Percentiles rank a stretch among this genome's conserved stretches.
Evolutionary conservation across 352 stramenopile species (phyloP).

Genomic region (Phytophthora constricta): DNA sequence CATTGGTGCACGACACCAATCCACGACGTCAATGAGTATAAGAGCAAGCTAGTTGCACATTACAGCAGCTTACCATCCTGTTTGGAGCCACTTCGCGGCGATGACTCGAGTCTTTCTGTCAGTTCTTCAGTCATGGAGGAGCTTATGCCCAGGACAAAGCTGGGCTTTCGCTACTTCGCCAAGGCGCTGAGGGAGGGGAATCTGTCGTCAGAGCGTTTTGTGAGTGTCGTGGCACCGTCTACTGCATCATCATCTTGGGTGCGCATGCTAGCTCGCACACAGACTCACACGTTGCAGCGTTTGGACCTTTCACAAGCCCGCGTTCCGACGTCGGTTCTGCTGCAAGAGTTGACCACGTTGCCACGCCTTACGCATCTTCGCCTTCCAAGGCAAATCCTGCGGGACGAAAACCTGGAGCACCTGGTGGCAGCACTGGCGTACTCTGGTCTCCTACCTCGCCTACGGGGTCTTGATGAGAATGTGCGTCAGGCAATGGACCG

Average conservation of each 20-base stretch:
- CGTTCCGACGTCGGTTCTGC: conserved; percentile 66
- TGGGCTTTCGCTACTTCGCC: conserved; percentile 56
- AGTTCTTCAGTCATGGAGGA: conserved; percentile 27
- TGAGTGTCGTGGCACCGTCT: conserved; percentile 65
- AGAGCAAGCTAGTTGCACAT: conserved; percentile 46
- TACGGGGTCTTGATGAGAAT: conserved; percentile 64
- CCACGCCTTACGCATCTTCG: conserved; percentile 67
- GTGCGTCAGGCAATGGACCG: conserved; percentile 69
- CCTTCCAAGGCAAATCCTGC: conserved; percentile 65
- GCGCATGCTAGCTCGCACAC: conserved; percentile 52
- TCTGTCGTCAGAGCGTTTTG: conserved; percentile 58
- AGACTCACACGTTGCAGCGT: conserved; percentile 62
- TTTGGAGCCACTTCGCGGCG: conserved; percentile 20
- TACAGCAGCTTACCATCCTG: conserved; percentile 39
- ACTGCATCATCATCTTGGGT: conserved; percentile 72
- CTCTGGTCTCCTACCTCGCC: conserved; percentile 47
- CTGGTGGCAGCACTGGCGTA: conserved; percentile 74
- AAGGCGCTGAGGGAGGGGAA: conserved; percentile 55
- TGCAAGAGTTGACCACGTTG: conserved; percentile 61
- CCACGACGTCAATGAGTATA: conserved; percentile 46
- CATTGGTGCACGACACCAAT: conserved; percentile 27
- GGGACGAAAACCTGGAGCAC: conserved; percentile 78
- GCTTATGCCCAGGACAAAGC: conserved; percentile 50
- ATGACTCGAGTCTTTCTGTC: conserved; percentile 14
- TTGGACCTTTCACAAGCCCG: conserved; percentile 66